Percentiles rank a stretch among this genome's conserved stretches.
Conservation (phyloP, 2,329 filamentous ascomycete genomes). For the Fonsecaea pedrosoi region DNA sequence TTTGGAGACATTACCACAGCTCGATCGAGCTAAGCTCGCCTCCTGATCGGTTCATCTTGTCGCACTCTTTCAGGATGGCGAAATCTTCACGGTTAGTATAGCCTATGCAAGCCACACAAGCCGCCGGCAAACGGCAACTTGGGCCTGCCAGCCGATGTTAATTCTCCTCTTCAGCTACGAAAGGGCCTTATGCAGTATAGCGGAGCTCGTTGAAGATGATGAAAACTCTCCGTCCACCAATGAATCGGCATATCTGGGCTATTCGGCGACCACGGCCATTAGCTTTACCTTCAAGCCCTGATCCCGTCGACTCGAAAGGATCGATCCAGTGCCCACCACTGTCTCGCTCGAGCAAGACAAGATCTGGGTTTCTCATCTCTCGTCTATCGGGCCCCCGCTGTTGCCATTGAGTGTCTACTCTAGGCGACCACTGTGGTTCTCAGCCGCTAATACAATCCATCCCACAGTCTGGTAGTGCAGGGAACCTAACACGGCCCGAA, state of each 20-base stretch:
- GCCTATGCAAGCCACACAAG: neutral
- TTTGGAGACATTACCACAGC: conserved; percentile 10
- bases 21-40: neutral
- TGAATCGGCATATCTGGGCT: neutral
- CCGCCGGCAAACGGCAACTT: conserved; percentile 6
- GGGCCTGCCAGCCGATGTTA: conserved; percentile 1
- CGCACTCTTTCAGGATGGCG: neutral
- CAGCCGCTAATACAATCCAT: neutral
- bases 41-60: neutral
- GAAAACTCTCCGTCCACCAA: conserved; percentile 7
- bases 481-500: neutral
- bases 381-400: conserved; percentile 32
- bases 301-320: conserved; percentile 13
- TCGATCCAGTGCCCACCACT: conserved; percentile 26
- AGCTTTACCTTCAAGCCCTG: conserved; percentile 8
- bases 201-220: conserved; percentile 19
- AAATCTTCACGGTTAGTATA: neutral
- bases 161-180: neutral
- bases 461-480: conserved; percentile 2
- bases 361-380: conserved; percentile 35
- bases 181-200: neutral
- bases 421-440: conserved; percentile 2
- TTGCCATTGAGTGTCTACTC: conserved; percentile 15
- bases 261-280: conserved; percentile 12
- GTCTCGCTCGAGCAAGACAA: conserved; percentile 23